Conservation (phyloP, 2,329 filamentous ascomycete genomes). For the Sclerotinia nivalis region DNA sequence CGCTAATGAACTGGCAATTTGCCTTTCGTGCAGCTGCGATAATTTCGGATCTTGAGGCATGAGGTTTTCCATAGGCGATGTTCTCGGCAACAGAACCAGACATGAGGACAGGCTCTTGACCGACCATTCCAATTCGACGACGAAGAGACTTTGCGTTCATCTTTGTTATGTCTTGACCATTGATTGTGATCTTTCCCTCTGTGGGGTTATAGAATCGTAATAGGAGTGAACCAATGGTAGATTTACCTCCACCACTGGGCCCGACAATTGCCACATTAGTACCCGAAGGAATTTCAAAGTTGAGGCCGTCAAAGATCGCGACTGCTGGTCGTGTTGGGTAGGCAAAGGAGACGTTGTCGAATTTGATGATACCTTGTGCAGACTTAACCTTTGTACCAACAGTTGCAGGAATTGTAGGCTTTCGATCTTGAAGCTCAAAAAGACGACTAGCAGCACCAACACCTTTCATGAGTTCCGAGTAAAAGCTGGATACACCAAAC, state of each 20-base stretch:
- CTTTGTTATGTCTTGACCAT: conserved; percentile 75
- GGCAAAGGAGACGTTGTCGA: conserved; percentile 81
- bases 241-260: conserved; percentile 93
- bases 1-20: conserved; percentile 94
- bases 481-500: conserved; percentile 93
- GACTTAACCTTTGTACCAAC: conserved; percentile 76
- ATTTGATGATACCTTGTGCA: conserved; percentile 85
- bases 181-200: conserved; percentile 74
- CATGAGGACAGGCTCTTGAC: conserved; percentile 92
- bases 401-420: conserved; percentile 84
- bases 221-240: conserved; percentile 88
- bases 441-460: conserved; percentile 94
- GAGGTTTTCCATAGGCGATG: conserved; percentile 85
- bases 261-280: conserved; percentile 96
- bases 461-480: conserved; percentile 98
- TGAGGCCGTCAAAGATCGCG: conserved; percentile 82
- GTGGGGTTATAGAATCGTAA: conserved; percentile 89
- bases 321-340: conserved; percentile 95
- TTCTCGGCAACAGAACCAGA: conserved; percentile 84
- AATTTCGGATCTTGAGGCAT: conserved; percentile 77
- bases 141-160: conserved; percentile 95
- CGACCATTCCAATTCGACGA: conserved; percentile 89
- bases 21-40: conserved; percentile 84
- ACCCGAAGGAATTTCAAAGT: conserved; percentile 89
- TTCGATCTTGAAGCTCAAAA: conserved; percentile 91